Base-by-base conservation (phyloP, 1,284 basidiomycete species). In the Boletellus sp. region DNA sequence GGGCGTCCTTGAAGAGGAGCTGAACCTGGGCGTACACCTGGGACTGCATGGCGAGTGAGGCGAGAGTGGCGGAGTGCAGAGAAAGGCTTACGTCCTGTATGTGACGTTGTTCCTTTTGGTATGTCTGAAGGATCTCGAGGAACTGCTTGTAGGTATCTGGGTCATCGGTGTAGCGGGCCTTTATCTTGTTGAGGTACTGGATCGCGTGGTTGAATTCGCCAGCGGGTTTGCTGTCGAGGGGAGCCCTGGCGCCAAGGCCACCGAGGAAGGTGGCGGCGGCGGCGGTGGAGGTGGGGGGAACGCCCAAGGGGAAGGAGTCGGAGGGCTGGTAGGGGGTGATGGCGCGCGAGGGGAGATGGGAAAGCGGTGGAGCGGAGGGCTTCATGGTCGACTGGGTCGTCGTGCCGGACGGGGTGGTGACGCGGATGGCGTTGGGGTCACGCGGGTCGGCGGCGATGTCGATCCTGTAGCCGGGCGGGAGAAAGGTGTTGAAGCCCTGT, bases 161-260 rank as follows among this genome's bases (percentile, higher is more conserved):
- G 59, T 97, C 93, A 57, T 89, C 85, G n/a, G 85, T 77, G 72
- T 91, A 99, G 45, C 95, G 85, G 42, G 87, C 86, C 76, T 99
- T 99, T 77, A 99, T 99, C 79, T 95, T 96, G 81, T 98, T 98
- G 61, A 99, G 86, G 69, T 96, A 99, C 63, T 93, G 88, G 61
- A 99, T 98, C 21, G 97, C 97, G 67, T 96, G 93, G 70, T 97
- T 94, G 77, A 99, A 98, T 68, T 98, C 94, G 49, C 75, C 80
- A 5, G 75, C 67, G 5, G 77, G 75, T 51, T 78, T 74, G 55
- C 72, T 71, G 57, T 77, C 75, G 42, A 71, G 65, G 8, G 66
- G 62, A 38, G 71, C 72, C 54, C 73, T 74, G 50, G 73, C 74
- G 57, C 74, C 77, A 57, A 83, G 72, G 50, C 78, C 80, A 22